Percentiles rank a stretch among this genome's conserved stretches.
These are phyloP conservation scores for Yarrowia hollandica DNA, from an alignment of 805 yeast species.

Conservation along the genomic window DNA sequence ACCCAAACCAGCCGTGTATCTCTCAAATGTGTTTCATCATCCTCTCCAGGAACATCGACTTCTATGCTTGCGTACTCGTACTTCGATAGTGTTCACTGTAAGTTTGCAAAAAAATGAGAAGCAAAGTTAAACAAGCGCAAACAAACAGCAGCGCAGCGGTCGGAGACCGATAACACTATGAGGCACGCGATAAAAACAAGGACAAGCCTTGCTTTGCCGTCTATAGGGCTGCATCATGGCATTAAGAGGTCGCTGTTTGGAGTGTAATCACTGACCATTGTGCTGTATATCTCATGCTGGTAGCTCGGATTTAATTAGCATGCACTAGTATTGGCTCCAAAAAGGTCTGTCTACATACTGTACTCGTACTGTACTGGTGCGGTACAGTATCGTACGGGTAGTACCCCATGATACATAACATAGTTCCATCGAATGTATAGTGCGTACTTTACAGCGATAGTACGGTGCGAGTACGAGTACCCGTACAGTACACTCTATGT, in stretches of 20 bases:
- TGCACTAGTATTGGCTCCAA: no score
- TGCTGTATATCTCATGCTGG: no score
- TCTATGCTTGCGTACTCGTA: constrained; percentile 9
- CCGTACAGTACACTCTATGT: no score
- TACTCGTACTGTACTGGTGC: no score
- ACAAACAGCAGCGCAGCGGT: constrained; percentile 2
- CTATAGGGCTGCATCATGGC: not conserved
- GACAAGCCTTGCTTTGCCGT: not conserved
- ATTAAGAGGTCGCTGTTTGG: not conserved
- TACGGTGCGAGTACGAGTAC: no score
- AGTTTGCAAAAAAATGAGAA: not conserved
- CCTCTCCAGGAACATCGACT: not conserved
- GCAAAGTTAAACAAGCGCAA: not conserved
- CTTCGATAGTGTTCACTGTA: not conserved
- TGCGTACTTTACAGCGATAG: no score
- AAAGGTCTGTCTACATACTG: no score
- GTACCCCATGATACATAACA: no score
- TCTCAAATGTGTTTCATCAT: not conserved
- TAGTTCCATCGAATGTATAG: no score
- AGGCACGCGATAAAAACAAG: constrained; percentile 4
- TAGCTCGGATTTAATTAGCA: not conserved
- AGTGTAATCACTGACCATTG: no score
- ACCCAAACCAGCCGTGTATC: no score
- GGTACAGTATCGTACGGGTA: no score
- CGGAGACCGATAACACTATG: not conserved